Evolutionary conservation across 2,329 filamentous ascomycete genomes (phyloP).

Genomic region (Macrophomina pseudophaseolina): DNA sequence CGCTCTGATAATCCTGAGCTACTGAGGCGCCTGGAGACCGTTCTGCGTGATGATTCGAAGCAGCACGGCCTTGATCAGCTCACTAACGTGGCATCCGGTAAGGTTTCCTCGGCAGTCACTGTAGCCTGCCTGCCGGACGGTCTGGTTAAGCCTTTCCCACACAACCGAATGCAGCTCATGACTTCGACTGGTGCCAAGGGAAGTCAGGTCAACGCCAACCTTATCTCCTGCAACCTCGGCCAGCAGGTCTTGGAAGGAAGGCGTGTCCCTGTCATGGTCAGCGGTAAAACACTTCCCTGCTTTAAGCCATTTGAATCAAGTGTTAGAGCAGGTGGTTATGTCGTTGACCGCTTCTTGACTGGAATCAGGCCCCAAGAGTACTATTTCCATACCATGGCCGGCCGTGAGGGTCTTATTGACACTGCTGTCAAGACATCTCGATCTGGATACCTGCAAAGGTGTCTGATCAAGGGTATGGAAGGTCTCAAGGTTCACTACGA

Average conservation of each 20-base stretch:
- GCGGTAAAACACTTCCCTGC: conserved; percentile 92
- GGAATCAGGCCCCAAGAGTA: conserved; percentile 97
- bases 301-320: conserved; percentile 92
- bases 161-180: conserved; percentile 99
- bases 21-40: conserved; percentile 80
- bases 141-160: conserved; percentile 89
- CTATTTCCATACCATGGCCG: conserved; percentile 99
- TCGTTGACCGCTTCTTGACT: conserved; percentile 95
- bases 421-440: conserved; percentile 98
- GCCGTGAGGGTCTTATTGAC: conserved; percentile 96
- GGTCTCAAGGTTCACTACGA: conserved; percentile 92
- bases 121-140: conserved; percentile 78
- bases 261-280: conserved; percentile 95
- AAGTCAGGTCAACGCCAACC: conserved; percentile 88
- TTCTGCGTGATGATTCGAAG: conserved; percentile 88
- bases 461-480: conserved; percentile 98
- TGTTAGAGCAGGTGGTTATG: conserved; percentile 88
- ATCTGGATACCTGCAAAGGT: conserved; percentile 94
- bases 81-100: conserved; percentile 72
- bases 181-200: conserved; percentile 96
- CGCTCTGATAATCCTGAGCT: conserved; percentile 73
- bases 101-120: conserved; percentile 80
- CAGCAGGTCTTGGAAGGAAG: conserved; percentile 96
- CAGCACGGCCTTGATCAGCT: conserved; percentile 88
- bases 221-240: conserved; percentile 96